These are phyloP conservation scores for Diaporthe humulicola DNA, from an alignment of 2,329 filamentous ascomycete species.

Conservation along the genomic window DNA sequence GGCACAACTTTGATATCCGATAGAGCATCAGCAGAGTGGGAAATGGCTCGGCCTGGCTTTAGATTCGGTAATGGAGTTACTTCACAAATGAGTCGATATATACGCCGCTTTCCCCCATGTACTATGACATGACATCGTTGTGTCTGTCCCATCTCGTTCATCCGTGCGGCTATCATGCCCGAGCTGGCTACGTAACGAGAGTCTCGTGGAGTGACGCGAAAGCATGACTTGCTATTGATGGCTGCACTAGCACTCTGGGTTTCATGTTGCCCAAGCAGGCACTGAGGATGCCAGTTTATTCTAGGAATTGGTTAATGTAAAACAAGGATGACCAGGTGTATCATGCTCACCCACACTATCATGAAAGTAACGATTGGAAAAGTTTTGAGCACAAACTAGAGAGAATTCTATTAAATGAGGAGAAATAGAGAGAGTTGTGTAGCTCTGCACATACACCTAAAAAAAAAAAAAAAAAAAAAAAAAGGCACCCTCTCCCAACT, in stretches of 20 bases:
- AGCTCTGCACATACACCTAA: too few relatives aligned
- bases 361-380: too few relatives aligned
- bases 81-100: neutral
- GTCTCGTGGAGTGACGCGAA: neutral
- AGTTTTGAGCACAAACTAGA: too few relatives aligned
- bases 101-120: neutral
- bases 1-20: conserved; percentile 23
- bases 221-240: neutral
- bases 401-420: too few relatives aligned
- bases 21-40: conserved; percentile 2
- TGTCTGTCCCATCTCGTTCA: neutral
- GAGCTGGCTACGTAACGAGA: neutral
- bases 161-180: neutral
- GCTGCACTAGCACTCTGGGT: neutral
- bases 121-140: neutral
- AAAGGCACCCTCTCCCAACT: too few relatives aligned
- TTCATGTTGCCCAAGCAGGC: neutral
- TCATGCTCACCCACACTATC: neutral
- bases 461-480: too few relatives aligned
- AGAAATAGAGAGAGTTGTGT: too few relatives aligned
- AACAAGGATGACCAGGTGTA: neutral
- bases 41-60: neutral
- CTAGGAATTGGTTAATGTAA: too few relatives aligned
- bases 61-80: neutral
- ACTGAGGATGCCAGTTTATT: neutral